A percentile compares a stretch with the other conserved stretches of the same genome.
Evolutionary conservation across 371 early-diverging fungal species (phyloP).

Genomic region (Mucor indicus): DNA sequence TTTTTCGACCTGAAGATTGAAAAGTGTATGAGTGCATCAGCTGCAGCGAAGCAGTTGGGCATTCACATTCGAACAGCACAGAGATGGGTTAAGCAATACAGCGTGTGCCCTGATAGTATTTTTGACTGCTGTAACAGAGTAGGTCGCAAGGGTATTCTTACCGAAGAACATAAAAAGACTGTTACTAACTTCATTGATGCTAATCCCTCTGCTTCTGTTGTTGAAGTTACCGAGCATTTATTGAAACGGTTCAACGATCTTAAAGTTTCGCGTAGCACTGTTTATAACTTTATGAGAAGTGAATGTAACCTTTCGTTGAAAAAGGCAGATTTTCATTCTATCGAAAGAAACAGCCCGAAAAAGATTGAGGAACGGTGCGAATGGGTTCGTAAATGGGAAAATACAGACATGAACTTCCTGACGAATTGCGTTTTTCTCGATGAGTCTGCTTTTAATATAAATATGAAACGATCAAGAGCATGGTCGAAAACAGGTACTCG

Average conservation of each 20-base stretch:
- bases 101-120: constrained; percentile 9
- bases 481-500: constrained; percentile 12
- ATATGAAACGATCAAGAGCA: constrained; percentile 19
- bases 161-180: constrained; percentile 9
- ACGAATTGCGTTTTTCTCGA: constrained; percentile 17
- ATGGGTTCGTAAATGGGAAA: constrained; percentile 14
- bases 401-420: constrained; percentile 9
- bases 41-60: constrained; percentile 29
- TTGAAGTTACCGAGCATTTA: background rate
- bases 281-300: background rate
- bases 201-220: background rate
- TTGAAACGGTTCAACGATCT: background rate
- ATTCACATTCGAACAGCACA: constrained; percentile 15
- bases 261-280: background rate
- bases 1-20: constrained; percentile 14
- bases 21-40: constrained; percentile 12
- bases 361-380: background rate
- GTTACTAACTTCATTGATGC: constrained; percentile 1
- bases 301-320: background rate
- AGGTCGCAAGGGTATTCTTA: constrained; percentile 3
- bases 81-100: constrained; percentile 12
- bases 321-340: background rate
- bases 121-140: constrained; percentile 6
- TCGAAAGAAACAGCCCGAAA: background rate
- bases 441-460: constrained; percentile 19